Percentiles rank a stretch among this genome's conserved stretches.
Evolutionary conservation across 23 red algal genomes (phyloP).

Genomic region (Gracilariopsis chorda): DNA sequence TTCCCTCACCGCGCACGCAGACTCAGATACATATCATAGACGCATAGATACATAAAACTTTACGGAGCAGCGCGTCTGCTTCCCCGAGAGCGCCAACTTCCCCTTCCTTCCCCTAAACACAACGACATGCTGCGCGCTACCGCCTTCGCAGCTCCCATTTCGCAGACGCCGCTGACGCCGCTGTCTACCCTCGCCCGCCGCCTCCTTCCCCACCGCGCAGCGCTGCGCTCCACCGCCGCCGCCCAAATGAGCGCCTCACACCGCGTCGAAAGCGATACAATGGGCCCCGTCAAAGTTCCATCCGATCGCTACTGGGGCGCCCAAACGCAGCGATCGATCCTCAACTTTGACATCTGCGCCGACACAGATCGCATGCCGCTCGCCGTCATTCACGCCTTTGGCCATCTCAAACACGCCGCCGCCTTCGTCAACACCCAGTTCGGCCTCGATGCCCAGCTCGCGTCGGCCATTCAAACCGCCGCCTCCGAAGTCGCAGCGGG

Average conservation of each 20-base stretch:
- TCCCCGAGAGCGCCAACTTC: too few relatives aligned
- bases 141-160: neutral
- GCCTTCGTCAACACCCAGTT: slow-evolving; percentile 68
- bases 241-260: neutral
- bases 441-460: slow-evolving; percentile 68
- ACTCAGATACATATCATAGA: too few relatives aligned
- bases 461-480: slow-evolving; percentile 75
- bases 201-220: neutral
- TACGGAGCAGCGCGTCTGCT: too few relatives aligned
- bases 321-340: slow-evolving; percentile 90
- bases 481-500: slow-evolving; percentile 85
- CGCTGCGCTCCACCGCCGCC: neutral
- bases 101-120: too few relatives aligned
- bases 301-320: slow-evolving; percentile 89
- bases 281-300: slow-evolving; percentile 84
- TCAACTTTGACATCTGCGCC: slow-evolving; percentile 91
- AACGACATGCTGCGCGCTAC: too few relatives aligned
- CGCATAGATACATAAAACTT: too few relatives aligned
- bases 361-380: slow-evolving; percentile 91
- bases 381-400: slow-evolving; percentile 89
- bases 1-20: too few relatives aligned
- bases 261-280: slow-evolving; percentile 87
- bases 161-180: neutral
- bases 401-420: slow-evolving; percentile 86
- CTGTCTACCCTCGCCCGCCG: neutral